A percentile compares a stretch with the other conserved stretches of the same genome.
phyloP scores from a whole-genome alignment of 306 rosid species.

The barrel medic (Medicago truncatula) region DNA sequence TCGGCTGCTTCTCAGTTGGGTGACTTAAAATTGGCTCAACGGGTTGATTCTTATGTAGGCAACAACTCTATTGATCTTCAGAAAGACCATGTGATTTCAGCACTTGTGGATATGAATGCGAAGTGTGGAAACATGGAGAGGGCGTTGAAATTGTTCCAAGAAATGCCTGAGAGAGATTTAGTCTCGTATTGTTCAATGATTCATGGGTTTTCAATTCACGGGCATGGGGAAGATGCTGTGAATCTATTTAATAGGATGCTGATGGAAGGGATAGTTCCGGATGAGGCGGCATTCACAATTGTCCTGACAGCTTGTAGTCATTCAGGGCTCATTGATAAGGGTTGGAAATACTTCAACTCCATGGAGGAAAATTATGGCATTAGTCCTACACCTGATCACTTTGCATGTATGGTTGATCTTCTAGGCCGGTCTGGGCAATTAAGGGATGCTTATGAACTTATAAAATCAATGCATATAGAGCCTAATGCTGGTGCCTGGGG shows the following conservation, averaged over 20 bases:
- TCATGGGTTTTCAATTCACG: constrained; percentile 80
- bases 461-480: constrained; percentile 61
- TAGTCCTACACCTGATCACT: constrained; percentile 71
- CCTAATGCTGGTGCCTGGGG: constrained; percentile 78
- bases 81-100: constrained; percentile 62
- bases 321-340: constrained; percentile 73
- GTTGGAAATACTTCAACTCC: constrained; percentile 65
- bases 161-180: constrained; percentile 56
- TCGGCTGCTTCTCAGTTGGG: constrained; percentile 76
- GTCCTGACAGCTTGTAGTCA: constrained; percentile 77
- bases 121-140: constrained; percentile 83
- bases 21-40: constrained; percentile 56
- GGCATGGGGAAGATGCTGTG: constrained; percentile 63
- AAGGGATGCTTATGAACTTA: constrained; percentile 68
- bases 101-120: constrained; percentile 85
- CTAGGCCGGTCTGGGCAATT: constrained; percentile 71
- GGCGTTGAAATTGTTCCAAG: constrained; percentile 58
- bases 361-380: constrained; percentile 54
- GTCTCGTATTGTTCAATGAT: constrained; percentile 74
- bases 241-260: constrained; percentile 68
- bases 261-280: constrained; percentile 68
- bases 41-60: constrained; percentile 66
- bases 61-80: constrained; percentile 48
- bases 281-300: constrained; percentile 76
- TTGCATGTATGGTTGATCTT: constrained; percentile 83